phyloP scores from a whole-genome alignment of 2,329 filamentous ascomycete species.

The Thermomyces lanuginosus region DNA sequence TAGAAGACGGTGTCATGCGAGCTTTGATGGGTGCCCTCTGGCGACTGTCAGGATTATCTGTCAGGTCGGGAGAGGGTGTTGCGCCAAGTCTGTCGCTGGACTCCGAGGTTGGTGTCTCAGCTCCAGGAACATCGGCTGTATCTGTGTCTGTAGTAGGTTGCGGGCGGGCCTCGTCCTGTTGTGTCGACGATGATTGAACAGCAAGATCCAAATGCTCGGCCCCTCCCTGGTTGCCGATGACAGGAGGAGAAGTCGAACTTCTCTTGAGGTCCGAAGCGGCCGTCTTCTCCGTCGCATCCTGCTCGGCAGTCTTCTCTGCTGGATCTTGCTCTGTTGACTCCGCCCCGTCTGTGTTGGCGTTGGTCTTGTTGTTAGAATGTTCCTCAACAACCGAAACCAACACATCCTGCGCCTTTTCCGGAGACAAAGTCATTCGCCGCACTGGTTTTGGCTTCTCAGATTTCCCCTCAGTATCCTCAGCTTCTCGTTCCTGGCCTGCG shows the following conservation, averaged over 20 bases:
- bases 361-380: constrained; percentile 35
- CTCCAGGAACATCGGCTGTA: constrained; percentile 4
- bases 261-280: too few relatives aligned
- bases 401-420: constrained; percentile 48
- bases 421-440: constrained; percentile 34
- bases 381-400: constrained; percentile 50
- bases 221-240: constrained; percentile 30
- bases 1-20: constrained; percentile 6
- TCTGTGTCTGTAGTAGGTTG: constrained; percentile 5
- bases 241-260: constrained; percentile 10
- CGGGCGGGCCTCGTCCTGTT: constrained; percentile 7
- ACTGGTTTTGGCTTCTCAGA: constrained; percentile 16
- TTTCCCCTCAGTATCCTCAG: constrained; percentile 14
- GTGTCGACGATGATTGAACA: constrained; percentile 20
- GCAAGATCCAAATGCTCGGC: constrained; percentile 48
- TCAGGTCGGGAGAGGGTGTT: constrained; percentile 7
- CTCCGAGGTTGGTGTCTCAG: constrained; percentile 5
- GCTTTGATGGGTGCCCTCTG: constrained; percentile 8
- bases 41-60: constrained; percentile 4
- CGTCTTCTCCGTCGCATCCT: constrained; percentile 8
- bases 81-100: constrained; percentile 5
- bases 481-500: constrained; percentile 22
- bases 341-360: constrained; percentile 12
- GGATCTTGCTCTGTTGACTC: constrained; percentile 10
- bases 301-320: constrained; percentile 7